These are phyloP conservation scores for Balansia obtecta DNA, from an alignment of 2,329 filamentous ascomycete genomes.

Conservation along the genomic window DNA sequence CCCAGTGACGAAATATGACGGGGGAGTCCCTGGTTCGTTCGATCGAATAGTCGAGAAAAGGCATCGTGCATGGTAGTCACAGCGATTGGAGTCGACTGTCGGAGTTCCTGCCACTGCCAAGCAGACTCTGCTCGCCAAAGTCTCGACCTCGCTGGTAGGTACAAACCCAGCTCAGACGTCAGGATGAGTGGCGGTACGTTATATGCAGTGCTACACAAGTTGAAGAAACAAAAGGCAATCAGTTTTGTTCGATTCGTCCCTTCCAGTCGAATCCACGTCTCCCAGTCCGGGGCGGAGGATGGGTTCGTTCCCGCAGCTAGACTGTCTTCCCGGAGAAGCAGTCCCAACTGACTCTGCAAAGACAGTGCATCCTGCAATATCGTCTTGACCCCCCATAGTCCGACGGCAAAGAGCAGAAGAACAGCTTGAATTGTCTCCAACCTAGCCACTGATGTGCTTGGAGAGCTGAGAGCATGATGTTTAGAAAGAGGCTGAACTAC, in stretches of 20 bases:
- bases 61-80: constrained; percentile 46
- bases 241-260: constrained; percentile 45
- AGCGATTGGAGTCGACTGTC: constrained; percentile 35
- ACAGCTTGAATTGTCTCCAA: constrained; percentile 55
- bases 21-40: constrained; percentile 34
- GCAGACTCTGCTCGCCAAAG: constrained; percentile 45
- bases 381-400: constrained; percentile 48
- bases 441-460: constrained; percentile 45
- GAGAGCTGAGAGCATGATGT: constrained; percentile 28
- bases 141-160: constrained; percentile 40
- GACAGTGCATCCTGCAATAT: constrained; percentile 48
- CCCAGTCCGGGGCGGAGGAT: constrained; percentile 38
- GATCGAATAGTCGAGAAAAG: constrained; percentile 41
- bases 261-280: constrained; percentile 46
- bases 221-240: constrained; percentile 50
- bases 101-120: constrained; percentile 48
- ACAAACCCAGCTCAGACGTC: constrained; percentile 46
- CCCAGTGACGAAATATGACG: constrained; percentile 46
- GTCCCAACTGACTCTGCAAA: constrained; percentile 44
- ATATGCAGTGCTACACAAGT: constrained; percentile 49
- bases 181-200: constrained; percentile 45
- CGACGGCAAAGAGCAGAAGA: constrained; percentile 46
- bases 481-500: background rate
- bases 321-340: constrained; percentile 46
- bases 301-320: constrained; percentile 35